Base-by-base conservation (phyloP, 352 stramenopile species). In the Globisporangium yorkense region DNA sequence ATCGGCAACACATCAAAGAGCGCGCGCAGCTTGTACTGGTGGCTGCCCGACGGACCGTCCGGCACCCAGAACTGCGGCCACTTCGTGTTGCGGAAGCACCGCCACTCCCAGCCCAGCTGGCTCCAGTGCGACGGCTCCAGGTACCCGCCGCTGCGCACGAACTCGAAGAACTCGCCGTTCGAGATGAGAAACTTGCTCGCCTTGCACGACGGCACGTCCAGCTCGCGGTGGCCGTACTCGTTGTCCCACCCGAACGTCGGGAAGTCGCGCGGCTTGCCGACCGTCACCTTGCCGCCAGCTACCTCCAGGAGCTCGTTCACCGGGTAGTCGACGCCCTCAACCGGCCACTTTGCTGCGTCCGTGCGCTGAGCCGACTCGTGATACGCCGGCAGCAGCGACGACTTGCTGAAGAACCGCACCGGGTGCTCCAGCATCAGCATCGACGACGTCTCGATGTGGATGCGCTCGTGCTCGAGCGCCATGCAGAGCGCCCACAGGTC, bases 211-310 rank as follows among this genome's bases (percentile, higher is more conserved):
- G 87, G 85, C 35, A 98, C 95, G 5, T 83, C 68, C 2, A 98
- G 67, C 16, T 85, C 72, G 31, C 91, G 83, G 57, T 81, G 70
- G 37, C 96, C 96, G 72, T 98, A 99, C 70, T 99, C 96, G 69
- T 98, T 99, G 71, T 99, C 96, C 96, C 96, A 99, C 40, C 96
- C 96, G 63, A 96, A 99, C 0, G 89, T 96, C 43, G 90, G 89
- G 66, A 97, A 98, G 54, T 94, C 80, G 1, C 80, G 68, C 2
- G 90, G 88, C 66, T 98, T 98, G 37, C 96, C 96, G 43, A 98
- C 70, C 16, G 77, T 63, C 21, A 98, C 85, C 24, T 50, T 81
- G 20, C 57, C 67, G 0, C 72, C 80, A 0, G 72, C 48, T 2
- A 98, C 81, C 1, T 79, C 52, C 35, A 98, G 75, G 61, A 98